Conservation (phyloP, 2,329 filamentous ascomycete genomes). For the Eurotiales sp. region DNA sequence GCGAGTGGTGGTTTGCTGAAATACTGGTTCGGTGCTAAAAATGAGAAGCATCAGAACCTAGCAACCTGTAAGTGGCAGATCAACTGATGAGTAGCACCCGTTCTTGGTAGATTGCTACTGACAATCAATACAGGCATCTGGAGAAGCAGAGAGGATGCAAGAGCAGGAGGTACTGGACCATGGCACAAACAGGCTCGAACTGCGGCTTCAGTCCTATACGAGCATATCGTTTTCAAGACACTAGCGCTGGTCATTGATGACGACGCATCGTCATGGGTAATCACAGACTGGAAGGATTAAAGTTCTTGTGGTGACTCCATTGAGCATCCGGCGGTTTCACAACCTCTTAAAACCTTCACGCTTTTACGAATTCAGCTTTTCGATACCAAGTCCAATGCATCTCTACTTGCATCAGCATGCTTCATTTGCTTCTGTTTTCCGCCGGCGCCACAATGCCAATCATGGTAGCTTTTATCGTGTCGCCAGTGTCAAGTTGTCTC, state of each 20-base stretch:
- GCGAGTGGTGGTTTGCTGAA: constrained; percentile 78
- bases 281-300: constrained; percentile 40
- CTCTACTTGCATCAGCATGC: neutral
- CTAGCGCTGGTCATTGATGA: constrained; percentile 64
- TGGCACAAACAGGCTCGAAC: constrained; percentile 54
- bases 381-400: constrained; percentile 3
- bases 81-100: constrained; percentile 2
- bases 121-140: constrained; percentile 58
- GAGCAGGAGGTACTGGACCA: constrained; percentile 57
- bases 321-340: neutral
- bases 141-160: constrained; percentile 57
- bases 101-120: constrained; percentile 27
- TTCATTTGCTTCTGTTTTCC: neutral
- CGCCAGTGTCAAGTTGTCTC: too few relatives aligned
- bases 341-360: neutral
- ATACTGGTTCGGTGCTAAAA: constrained; percentile 84
- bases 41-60: constrained; percentile 68
- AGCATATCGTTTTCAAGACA: constrained; percentile 66
- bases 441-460: too few relatives aligned
- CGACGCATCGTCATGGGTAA: constrained; percentile 60
- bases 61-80: constrained; percentile 63
- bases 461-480: too few relatives aligned
- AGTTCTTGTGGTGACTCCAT: neutral
- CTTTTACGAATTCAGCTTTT: constrained; percentile 9
- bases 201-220: constrained; percentile 47